Percentiles rank a stretch among this genome's conserved stretches.
Evolutionary conservation across 257 asterid species (phyloP).

Genomic region (Solanum bulbocastanum): DNA sequence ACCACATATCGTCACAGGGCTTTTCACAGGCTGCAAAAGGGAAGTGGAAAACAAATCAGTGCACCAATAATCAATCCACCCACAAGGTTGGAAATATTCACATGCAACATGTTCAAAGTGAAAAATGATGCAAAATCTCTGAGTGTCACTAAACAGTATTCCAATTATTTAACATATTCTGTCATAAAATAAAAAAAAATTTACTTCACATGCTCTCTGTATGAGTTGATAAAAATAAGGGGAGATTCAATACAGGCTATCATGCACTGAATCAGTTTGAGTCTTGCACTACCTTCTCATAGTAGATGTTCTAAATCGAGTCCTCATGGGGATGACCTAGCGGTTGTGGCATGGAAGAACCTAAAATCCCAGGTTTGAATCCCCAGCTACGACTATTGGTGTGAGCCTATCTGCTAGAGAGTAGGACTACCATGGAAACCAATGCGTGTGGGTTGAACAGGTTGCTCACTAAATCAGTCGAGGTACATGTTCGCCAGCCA

Average conservation of each 20-base stretch:
- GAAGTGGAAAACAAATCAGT: not conserved
- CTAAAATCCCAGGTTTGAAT: not conserved
- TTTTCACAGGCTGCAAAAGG: conserved; percentile 9
- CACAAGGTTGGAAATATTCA: conserved; percentile 13
- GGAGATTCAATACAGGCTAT: not conserved
- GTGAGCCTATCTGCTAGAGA: not conserved
- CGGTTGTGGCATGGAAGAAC: not conserved
- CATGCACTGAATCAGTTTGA: not conserved
- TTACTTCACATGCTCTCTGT: not conserved
- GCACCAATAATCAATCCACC: conserved; percentile 17
- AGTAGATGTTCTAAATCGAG: not conserved
- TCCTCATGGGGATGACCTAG: not conserved
- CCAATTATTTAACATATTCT: not conserved
- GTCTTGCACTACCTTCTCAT: not conserved
- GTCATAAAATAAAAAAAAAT: not conserved
- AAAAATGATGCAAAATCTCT: not conserved
- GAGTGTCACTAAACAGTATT: not conserved
- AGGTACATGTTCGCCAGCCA: not conserved
- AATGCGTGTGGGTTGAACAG: not conserved
- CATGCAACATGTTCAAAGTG: not conserved
- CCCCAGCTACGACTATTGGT: not conserved
- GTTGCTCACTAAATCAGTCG: not conserved
- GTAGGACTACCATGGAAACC: not conserved
- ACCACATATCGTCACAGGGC: conserved; percentile 13
- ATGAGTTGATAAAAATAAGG: not conserved